phyloP scores from a whole-genome alignment of 371 early-diverging fungal species.

The Apophysomyces variabilis region DNA sequence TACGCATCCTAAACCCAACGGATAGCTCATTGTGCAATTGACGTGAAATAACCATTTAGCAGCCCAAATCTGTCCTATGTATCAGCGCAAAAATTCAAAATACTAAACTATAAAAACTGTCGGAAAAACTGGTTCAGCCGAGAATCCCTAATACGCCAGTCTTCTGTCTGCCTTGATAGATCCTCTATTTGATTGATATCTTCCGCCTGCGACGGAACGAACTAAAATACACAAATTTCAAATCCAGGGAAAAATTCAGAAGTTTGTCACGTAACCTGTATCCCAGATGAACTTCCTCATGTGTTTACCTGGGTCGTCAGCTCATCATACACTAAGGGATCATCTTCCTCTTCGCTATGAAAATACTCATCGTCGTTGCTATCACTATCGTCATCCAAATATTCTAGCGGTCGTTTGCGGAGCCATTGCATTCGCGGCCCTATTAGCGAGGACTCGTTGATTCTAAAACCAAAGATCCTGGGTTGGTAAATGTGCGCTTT shows the following conservation, averaged over 20 bases:
- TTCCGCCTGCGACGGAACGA: conserved; percentile 23
- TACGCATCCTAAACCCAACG: no score
- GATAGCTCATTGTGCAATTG: no score
- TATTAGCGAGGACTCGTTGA: conserved; percentile 56
- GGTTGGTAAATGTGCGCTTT: conserved; percentile 68
- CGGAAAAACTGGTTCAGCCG: conserved; percentile 41
- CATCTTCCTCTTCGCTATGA: conserved; percentile 28
- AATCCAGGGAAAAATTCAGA: neutral
- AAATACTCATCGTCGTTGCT: conserved; percentile 40
- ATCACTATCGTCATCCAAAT: conserved; percentile 37
- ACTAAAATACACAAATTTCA: conserved; percentile 7
- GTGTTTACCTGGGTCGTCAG: conserved; percentile 24
- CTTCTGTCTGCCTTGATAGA: conserved; percentile 27
- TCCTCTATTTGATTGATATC: conserved; percentile 20
- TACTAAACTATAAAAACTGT: conserved; percentile 20
- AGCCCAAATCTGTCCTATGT: neutral
- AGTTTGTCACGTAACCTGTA: neutral
- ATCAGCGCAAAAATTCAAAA: neutral
- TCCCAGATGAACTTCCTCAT: neutral
- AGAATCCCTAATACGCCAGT: conserved; percentile 33
- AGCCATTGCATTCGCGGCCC: conserved; percentile 85
- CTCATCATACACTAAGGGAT: conserved; percentile 4
- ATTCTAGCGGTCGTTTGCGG: conserved; percentile 55
- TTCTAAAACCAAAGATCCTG: conserved; percentile 83
- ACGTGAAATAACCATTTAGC: neutral